Evolutionary conservation across 2,329 filamentous ascomycete genomes (phyloP).

Genomic region (Volutella citrinella): DNA sequence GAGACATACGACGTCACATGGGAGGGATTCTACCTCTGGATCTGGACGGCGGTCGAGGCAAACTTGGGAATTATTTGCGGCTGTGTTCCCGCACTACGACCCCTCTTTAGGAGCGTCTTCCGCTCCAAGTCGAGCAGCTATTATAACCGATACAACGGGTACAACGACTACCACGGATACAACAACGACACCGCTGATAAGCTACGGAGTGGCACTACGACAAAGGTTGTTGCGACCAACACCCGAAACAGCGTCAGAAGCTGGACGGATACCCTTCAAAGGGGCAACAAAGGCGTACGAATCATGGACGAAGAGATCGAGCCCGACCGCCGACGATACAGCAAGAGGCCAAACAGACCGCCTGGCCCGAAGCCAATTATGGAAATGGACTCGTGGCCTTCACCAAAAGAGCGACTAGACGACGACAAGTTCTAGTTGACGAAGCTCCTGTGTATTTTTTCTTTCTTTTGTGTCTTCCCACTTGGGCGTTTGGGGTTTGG

Average conservation of each 20-base stretch:
- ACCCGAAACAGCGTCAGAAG: slow-evolving; percentile 11
- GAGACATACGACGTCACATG: slow-evolving; percentile 40
- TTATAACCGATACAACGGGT: too few relatives aligned
- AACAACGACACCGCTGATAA: slow-evolving; percentile 19
- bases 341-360: slow-evolving; percentile 15
- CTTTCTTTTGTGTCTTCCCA: too few relatives aligned
- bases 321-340: slow-evolving; percentile 12
- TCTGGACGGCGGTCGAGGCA: slow-evolving; percentile 40
- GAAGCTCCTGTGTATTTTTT: too few relatives aligned
- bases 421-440: too few relatives aligned
- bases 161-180: too few relatives aligned
- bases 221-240: slow-evolving; percentile 14
- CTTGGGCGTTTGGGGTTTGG: too few relatives aligned
- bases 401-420: too few relatives aligned
- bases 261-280: slow-evolving; percentile 19
- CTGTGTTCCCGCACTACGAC: slow-evolving; percentile 34
- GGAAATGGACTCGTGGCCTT: slow-evolving; percentile 23
- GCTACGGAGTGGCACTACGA: slow-evolving; percentile 15
- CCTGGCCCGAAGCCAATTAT: slow-evolving; percentile 16
- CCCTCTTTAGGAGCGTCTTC: slow-evolving; percentile 23
- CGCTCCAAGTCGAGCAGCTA: slow-evolving; percentile 23
- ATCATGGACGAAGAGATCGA: slow-evolving; percentile 23
- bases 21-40: slow-evolving; percentile 39
- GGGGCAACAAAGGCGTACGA: slow-evolving; percentile 19
- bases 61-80: slow-evolving; percentile 41